Conservation (phyloP, 2,329 filamentous ascomycete genomes). For the Magnaporthales sp. region DNA sequence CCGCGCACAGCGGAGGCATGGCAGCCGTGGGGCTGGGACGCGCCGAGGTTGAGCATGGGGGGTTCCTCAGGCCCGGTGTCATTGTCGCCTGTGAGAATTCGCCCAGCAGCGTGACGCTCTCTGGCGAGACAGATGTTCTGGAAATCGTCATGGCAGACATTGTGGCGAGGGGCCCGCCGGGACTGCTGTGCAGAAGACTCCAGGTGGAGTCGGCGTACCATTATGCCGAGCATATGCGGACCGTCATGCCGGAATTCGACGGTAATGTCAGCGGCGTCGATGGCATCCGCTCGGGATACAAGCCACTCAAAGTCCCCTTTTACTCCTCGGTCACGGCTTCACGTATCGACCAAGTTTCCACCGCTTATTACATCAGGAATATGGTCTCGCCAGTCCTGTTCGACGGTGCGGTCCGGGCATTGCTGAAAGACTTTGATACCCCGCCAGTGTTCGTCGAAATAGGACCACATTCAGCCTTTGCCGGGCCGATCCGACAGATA, state of each 20-base stretch:
- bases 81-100: slow-evolving; percentile 10
- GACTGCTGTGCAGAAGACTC: slow-evolving; percentile 7
- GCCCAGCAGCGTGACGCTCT: slow-evolving; percentile 4
- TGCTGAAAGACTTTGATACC: neutral
- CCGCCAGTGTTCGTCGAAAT: slow-evolving; percentile 8
- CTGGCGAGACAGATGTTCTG: slow-evolving; percentile 6
- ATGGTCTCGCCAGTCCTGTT: slow-evolving; percentile 24
- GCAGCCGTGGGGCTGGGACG: slow-evolving; percentile 6
- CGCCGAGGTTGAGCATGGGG: neutral
- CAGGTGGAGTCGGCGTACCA: slow-evolving; percentile 9
- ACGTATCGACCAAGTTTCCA: slow-evolving; percentile 5
- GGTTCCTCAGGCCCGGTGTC: slow-evolving; percentile 1
- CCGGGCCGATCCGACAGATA: slow-evolving; percentile 17
- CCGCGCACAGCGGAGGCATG: slow-evolving; percentile 7
- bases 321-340: neutral
- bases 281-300: neutral
- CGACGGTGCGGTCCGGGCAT: slow-evolving; percentile 15
- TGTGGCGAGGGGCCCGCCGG: neutral
- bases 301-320: neutral
- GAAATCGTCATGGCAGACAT: slow-evolving; percentile 6
- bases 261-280: neutral
- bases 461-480: slow-evolving; percentile 16
- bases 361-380: slow-evolving; percentile 23
- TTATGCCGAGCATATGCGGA: slow-evolving; percentile 5
- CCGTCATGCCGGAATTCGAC: neutral